Evolutionary conservation across 352 stramenopile genomes (phyloP).

Genomic region (Phytophthora pisi): DNA sequence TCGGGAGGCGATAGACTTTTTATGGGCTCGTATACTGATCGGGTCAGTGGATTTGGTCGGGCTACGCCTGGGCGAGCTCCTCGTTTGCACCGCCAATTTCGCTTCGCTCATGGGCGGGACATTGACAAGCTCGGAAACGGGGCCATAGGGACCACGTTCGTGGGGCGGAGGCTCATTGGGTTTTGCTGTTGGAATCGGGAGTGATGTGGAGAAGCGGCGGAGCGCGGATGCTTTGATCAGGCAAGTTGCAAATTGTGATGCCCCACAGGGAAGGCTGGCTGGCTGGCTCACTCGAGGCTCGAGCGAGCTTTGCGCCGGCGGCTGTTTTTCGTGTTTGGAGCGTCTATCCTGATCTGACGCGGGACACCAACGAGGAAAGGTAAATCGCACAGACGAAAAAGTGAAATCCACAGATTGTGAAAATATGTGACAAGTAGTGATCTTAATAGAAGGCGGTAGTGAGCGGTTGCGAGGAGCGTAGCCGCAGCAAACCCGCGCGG

Average conservation of each 20-base stretch:
- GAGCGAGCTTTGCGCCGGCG: neutral
- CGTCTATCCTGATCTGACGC: neutral
- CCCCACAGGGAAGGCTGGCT: neutral
- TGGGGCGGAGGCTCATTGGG: neutral
- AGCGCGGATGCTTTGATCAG: neutral
- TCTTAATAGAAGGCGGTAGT: too few relatives aligned
- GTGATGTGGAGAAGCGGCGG: neutral
- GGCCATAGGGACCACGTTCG: neutral
- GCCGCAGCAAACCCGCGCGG: too few relatives aligned
- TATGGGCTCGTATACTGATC: too few relatives aligned
- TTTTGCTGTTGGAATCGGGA: neutral
- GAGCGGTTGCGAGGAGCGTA: too few relatives aligned
- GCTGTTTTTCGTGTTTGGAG: constrained; percentile 1
- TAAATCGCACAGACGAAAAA: too few relatives aligned
- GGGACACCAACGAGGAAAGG: neutral
- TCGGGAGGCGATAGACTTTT: too few relatives aligned
- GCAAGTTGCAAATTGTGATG: constrained; percentile 1
- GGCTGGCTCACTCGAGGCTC: neutral
- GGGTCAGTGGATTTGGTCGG: too few relatives aligned
- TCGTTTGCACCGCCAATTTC: too few relatives aligned
- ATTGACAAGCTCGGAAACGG: neutral
- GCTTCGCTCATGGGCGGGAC: neutral
- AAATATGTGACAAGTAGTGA: too few relatives aligned
- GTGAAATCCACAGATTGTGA: too few relatives aligned
- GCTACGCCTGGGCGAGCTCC: too few relatives aligned